Base-by-base conservation (phyloP, 257 asterid genomes). In the Solanum habrochaites region DNA sequence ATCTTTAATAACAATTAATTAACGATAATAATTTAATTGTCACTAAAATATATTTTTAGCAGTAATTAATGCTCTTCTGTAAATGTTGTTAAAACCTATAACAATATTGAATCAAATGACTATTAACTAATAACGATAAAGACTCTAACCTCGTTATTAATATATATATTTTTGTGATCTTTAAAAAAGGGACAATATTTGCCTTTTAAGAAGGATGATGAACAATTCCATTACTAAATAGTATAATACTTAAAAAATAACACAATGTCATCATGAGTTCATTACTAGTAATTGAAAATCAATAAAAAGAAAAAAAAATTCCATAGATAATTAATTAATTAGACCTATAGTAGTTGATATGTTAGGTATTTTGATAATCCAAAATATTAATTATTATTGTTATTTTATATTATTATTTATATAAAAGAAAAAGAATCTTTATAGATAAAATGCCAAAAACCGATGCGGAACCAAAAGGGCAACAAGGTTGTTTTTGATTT, bases 361-460 rank as follows among this genome's bases (percentile, higher is more conserved):
- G 73, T 40, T 87, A 69, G 88, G 85, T 66, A 40, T 45, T n/a
- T 85, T 85, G 4, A 11, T 29, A 67, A 58, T 18, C 83, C 78
- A 71, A 45, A 49, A 81, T 56, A 56, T 56, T 56, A 56, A 56
- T 56, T 47, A 45, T 29, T 25, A 21, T 23, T 21, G 6, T 60
- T 60, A 60, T 60, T 60, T 8, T 62, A 14, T 37, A 35, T 37
- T 35, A 35, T 35, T 52, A 52, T 16, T 16, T 2, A 3, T 40
- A n/a, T 69, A 35, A 1, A 16, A 64, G 66, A 18, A n/a, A 80
- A 35, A 56, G 64, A 66, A 87, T 86, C 86, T 88, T 85, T 88
- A 58, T 0, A 49, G 85, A 87, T 78, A n/a, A 35, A 88, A 84
- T 73, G 88, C 92, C 92, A 89, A 56, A 60, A 27, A n/a, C n/a